These are phyloP conservation scores for Nigrospora osmanthi DNA, from an alignment of 2,329 filamentous ascomycete species.

Conservation along the genomic window DNA sequence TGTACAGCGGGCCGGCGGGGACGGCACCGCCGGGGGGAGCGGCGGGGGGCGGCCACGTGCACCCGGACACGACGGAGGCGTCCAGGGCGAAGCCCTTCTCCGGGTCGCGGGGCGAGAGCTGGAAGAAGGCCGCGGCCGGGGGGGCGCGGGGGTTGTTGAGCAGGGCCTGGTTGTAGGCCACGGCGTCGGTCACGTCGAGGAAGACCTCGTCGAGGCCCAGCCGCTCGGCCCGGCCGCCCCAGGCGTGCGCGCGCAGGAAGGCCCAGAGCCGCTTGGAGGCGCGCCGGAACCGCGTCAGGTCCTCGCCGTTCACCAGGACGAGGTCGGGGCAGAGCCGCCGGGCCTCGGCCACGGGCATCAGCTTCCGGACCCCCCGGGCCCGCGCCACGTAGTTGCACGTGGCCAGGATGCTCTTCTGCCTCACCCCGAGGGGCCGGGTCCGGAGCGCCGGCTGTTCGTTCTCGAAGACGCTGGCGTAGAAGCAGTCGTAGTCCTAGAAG, in stretches of 20 bases:
- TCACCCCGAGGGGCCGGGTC: constrained; percentile 68
- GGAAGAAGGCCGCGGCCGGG: constrained; percentile 68
- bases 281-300: constrained; percentile 77
- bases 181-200: constrained; percentile 76
- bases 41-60: constrained; percentile 32
- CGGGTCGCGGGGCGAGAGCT: constrained; percentile 64
- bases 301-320: constrained; percentile 79
- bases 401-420: constrained; percentile 88
- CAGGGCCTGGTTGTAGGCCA: constrained; percentile 70
- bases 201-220: constrained; percentile 89
- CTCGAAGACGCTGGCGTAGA: constrained; percentile 90
- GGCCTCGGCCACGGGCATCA: constrained; percentile 80
- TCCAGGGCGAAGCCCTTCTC: constrained; percentile 76
- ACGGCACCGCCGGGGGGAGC: constrained; percentile 6
- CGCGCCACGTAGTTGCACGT: constrained; percentile 94
- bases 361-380: constrained; percentile 63
- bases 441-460: constrained; percentile 68
- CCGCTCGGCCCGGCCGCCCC: constrained; percentile 71
- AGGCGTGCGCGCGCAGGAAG: constrained; percentile 66
- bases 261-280: constrained; percentile 73
- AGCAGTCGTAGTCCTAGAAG: constrained; percentile 72
- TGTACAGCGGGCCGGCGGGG: constrained; percentile 30
- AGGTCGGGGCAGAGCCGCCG: constrained; percentile 74
- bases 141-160: constrained; percentile 67
- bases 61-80: constrained; percentile 58